Percentiles rank a stretch among this genome's conserved stretches.
Evolutionary conservation across 2,329 filamentous ascomycete genomes (phyloP).

Genomic region (Verticillium zaregamsianum): DNA sequence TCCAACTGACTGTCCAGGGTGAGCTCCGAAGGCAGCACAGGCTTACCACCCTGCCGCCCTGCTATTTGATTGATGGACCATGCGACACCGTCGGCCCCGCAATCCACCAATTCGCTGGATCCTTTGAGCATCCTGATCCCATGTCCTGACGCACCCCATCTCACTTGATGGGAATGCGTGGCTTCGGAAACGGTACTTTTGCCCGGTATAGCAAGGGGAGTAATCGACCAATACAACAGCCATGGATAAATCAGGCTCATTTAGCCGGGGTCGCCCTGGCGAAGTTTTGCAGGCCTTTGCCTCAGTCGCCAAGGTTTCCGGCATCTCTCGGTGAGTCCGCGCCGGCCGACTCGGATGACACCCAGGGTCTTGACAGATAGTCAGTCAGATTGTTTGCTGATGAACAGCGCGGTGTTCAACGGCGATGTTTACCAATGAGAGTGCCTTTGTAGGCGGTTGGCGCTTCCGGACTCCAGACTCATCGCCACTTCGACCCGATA

Average conservation of each 20-base stretch:
- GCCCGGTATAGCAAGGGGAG: not conserved
- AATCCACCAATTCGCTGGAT: not conserved
- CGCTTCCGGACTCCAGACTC: not conserved
- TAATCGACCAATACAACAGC: not conserved
- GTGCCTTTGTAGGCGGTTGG: not conserved
- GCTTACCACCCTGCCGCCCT: not conserved
- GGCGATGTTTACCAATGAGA: not conserved
- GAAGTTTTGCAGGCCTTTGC: not conserved
- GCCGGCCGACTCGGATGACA: not conserved
- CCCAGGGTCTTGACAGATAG: not conserved
- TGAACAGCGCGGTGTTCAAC: not conserved
- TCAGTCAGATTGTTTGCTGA: not conserved
- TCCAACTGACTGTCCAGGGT: not conserved
- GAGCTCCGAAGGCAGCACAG: not conserved
- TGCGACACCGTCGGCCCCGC: not conserved
- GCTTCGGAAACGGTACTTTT: not conserved
- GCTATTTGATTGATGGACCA: not conserved
- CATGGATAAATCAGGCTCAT: not conserved
- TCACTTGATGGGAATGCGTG: not conserved
- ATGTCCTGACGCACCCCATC: not conserved
- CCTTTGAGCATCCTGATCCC: not conserved
- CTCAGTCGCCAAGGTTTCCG: not conserved
- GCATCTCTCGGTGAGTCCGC: not conserved
- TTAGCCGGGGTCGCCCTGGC: not conserved
- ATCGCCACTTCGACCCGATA: not conserved